Conservation (phyloP, 73 alveolate species). For the Paramecium biaurelia region DNA sequence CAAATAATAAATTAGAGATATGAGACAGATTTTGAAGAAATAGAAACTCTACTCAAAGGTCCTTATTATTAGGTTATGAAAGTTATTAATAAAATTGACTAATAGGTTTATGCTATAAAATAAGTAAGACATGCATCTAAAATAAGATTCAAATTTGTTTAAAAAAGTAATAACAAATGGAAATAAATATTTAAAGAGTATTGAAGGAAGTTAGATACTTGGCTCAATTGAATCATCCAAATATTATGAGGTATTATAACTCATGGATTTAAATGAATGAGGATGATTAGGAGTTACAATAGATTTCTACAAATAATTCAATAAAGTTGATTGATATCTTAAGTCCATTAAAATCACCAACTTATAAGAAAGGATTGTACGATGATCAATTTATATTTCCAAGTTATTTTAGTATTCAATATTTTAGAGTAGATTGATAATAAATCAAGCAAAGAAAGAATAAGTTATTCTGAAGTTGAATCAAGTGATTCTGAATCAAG, state of each 20-base stretch:
- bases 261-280: constrained; percentile 16
- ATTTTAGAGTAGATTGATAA: not conserved
- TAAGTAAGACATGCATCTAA: not conserved
- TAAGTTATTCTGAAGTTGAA: not conserved
- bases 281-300: not conserved
- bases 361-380: not conserved
- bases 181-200: not conserved
- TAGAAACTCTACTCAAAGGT: not conserved
- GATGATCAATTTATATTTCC: not conserved
- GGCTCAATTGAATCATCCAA: not conserved
- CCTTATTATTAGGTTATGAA: not conserved
- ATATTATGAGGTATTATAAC: not conserved
- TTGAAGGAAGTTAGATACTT: not conserved
- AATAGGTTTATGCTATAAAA: not conserved
- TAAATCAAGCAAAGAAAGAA: not conserved
- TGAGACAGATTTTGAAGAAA: constrained; percentile 12
- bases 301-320: not conserved
- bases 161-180: not conserved
- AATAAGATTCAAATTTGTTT: not conserved
- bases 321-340: not conserved
- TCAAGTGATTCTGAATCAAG: constrained; percentile 11
- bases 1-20: not conserved
- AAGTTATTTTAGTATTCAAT: not conserved
- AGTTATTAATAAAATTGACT: not conserved
- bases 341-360: not conserved